phyloP scores from a whole-genome alignment of 805 yeast genomes.

The Priceomyces carsonii region DNA sequence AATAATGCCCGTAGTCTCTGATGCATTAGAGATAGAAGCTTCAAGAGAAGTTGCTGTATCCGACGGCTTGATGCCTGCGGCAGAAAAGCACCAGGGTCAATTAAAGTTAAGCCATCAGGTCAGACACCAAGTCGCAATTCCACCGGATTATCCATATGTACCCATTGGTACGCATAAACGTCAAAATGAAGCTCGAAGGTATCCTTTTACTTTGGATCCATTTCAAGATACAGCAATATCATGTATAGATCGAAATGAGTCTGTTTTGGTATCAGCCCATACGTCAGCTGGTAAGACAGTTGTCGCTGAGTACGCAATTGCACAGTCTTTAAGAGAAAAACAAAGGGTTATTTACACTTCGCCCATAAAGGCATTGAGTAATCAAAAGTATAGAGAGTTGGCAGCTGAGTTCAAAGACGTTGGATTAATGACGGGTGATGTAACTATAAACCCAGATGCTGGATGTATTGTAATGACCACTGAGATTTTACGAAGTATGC shows the following conservation, averaged over 20 bases:
- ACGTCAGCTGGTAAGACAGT: constrained; percentile 98
- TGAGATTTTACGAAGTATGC: constrained; percentile 94
- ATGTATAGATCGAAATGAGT: constrained; percentile 91
- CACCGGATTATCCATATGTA: constrained; percentile 83
- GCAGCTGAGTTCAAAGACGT: constrained; percentile 94
- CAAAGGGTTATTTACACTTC: constrained; percentile 95
- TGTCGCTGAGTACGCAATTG: constrained; percentile 96
- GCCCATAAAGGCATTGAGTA: constrained; percentile 92
- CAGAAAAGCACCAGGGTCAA: constrained; percentile 37
- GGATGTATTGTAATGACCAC: constrained; percentile 99
- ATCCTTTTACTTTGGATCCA: constrained; percentile 93
- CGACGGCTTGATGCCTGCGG: constrained; percentile 51
- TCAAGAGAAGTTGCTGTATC: constrained; percentile 86
- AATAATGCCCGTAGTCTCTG: constrained; percentile 76
- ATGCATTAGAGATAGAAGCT: constrained; percentile 85
- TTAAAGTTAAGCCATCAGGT: constrained; percentile 88
- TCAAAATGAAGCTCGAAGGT: constrained; percentile 75
- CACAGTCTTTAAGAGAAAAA: constrained; percentile 86
- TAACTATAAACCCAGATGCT: constrained; percentile 97
- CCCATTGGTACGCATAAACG: constrained; percentile 90
- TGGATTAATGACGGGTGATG: constrained; percentile 99
- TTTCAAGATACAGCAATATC: constrained; percentile 97
- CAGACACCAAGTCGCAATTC: constrained; percentile 96
- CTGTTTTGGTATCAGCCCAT: constrained; percentile 95
- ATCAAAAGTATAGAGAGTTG: constrained; percentile 91